Conservation (phyloP, 2,329 filamentous ascomycete species). For the Dendryphion nanum region DNA sequence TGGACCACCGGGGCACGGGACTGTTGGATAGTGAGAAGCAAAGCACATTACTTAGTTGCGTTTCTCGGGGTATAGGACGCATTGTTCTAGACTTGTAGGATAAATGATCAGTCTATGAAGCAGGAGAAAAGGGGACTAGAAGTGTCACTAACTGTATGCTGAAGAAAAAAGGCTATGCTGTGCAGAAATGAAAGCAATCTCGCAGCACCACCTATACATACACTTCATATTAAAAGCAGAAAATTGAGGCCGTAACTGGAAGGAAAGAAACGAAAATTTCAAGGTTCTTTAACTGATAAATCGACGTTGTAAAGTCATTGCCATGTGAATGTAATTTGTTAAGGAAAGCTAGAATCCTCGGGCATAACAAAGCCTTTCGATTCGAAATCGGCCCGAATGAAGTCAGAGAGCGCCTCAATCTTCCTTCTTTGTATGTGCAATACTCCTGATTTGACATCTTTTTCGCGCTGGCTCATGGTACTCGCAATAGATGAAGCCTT, state of each 20-base stretch:
- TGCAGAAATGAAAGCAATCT: too few relatives aligned
- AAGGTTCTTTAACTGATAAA: too few relatives aligned
- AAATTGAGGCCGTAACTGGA: too few relatives aligned
- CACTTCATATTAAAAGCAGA: too few relatives aligned
- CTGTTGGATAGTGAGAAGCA: slow-evolving; percentile 37
- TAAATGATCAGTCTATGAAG: too few relatives aligned
- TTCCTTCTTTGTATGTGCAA: slow-evolving; percentile 51
- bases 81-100: slow-evolving; percentile 33
- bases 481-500: slow-evolving; percentile 33
- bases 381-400: slow-evolving; percentile 45
- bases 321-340: too few relatives aligned
- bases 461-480: slow-evolving; percentile 37
- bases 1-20: slow-evolving; percentile 42
- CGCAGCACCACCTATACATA: too few relatives aligned
- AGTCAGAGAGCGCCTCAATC: slow-evolving; percentile 46
- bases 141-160: too few relatives aligned
- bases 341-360: slow-evolving; percentile 38
- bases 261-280: too few relatives aligned
- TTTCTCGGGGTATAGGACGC: slow-evolving; percentile 34
- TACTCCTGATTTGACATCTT: slow-evolving; percentile 38
- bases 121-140: too few relatives aligned
- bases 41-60: slow-evolving; percentile 37
- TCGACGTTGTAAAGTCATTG: too few relatives aligned
- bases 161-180: too few relatives aligned
- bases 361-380: slow-evolving; percentile 49